Percentiles rank a stretch among this genome's conserved stretches.
phyloP scores from a whole-genome alignment of 495 filamentous ascomycete genomes.

The Penicillium waksmanii region DNA sequence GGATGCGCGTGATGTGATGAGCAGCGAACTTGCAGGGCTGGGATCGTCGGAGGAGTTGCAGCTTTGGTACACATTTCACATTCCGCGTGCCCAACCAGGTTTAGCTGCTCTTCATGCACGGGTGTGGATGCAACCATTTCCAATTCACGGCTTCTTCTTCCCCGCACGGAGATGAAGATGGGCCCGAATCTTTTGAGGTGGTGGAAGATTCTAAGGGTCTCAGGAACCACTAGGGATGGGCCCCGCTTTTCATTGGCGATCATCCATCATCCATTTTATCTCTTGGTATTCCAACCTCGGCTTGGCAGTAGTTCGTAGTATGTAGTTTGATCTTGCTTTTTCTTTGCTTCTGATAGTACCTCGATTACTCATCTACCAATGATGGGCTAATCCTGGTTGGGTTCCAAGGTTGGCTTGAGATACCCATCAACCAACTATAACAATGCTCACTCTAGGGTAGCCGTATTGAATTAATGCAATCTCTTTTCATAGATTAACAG shows the following conservation, averaged over 20 bases:
- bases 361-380: neutral
- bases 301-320: neutral
- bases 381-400: no score
- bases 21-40: slow-evolving; percentile 20
- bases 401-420: no score
- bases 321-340: neutral
- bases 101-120: slow-evolving; percentile 7
- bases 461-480: no score
- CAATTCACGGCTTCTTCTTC: slow-evolving; percentile 8
- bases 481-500: no score
- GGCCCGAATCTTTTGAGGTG: neutral
- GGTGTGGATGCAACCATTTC: neutral
- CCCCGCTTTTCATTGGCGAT: slow-evolving; percentile 4
- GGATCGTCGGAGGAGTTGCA: slow-evolving; percentile 18
- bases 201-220: neutral
- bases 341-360: slow-evolving; percentile 1
- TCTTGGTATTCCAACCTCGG: neutral
- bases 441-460: no score
- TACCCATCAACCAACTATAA: no score
- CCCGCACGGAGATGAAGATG: slow-evolving; percentile 20
- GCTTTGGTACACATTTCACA: neutral
- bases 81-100: slow-evolving; percentile 20
- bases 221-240: neutral
- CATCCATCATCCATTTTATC: neutral
- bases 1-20: slow-evolving; percentile 12